phyloP scores from a whole-genome alignment of 257 asterid species.

The Paraleonurus japonicus region DNA sequence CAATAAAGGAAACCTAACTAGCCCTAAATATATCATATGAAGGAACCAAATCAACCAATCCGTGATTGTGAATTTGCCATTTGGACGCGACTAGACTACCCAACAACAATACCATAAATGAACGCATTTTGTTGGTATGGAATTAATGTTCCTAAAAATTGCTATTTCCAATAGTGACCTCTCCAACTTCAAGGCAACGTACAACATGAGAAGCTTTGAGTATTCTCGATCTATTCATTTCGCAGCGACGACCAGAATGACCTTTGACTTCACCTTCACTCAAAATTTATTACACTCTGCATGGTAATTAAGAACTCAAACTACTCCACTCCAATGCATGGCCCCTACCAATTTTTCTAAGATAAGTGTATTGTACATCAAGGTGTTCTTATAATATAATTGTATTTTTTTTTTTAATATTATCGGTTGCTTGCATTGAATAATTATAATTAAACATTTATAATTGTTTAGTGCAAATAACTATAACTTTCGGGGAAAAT shows the following conservation, averaged over 20 bases:
- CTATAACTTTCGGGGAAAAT: no score
- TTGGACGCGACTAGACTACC: neutral
- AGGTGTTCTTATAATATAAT: no score
- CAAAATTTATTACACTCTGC: constrained; percentile 24
- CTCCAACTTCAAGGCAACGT: constrained; percentile 22
- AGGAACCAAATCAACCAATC: no score
- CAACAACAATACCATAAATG: neutral
- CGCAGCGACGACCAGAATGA: constrained; percentile 20
- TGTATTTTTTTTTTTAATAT: no score
- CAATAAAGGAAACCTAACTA: no score
- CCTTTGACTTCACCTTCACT: constrained; percentile 11
- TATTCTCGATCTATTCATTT: neutral
- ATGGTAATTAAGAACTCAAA: constrained; percentile 18
- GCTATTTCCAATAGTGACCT: constrained; percentile 7
- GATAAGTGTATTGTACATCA: no score
- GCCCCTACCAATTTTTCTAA: neutral
- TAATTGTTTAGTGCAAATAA: no score
- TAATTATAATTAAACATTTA: no score
- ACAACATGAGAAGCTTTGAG: constrained; percentile 13
- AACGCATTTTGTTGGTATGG: neutral
- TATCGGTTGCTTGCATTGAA: no score
- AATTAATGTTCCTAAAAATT: constrained; percentile 8
- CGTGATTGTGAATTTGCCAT: no score
- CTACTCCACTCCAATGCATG: constrained; percentile 23
- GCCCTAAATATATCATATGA: no score